Evolutionary conservation across 768 basidiomycete genomes (phyloP), one percentile per base, ranked within the genome.

Genomic region (Pisolithus sp.): DNA sequence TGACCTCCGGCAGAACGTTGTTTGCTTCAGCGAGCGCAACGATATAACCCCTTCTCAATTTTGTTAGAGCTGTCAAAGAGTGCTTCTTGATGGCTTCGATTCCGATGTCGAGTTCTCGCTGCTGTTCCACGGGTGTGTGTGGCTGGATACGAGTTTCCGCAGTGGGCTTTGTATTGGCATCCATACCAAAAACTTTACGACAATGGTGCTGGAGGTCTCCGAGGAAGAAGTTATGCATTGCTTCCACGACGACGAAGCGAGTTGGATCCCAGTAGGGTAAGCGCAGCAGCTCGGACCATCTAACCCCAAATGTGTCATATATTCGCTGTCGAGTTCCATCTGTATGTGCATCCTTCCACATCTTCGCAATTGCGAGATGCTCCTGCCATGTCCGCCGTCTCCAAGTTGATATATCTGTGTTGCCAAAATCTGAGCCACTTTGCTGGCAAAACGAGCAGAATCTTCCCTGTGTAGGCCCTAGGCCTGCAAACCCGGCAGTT

Each of bases 151-250:
- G 15, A 18, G 17, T n/a, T 30, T 42, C 30, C 1, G 30, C 30
- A 30, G 30, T 9, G 30, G 46, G 8, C 9, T 53, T 53, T 34
- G 5, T 17, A 21, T 15, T 23, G 6, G 28, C 36, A 48, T 58
- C 43, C 31, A 64, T 57, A 15, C 51, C 50, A 47, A 42, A 62
- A 12, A 70, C 47, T 3, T 58, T 53, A 58, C 45, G 1, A 57
- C 59, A 42, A 4, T 42, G 41, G 21, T 42, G 41, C 10, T 42
- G 18, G 12, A 42, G 21, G 21, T 42, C 21, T 12, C 53, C 21
- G 17, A 73, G 59, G 47, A 66, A 62, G 2, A 73, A 53, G n/a
- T 64, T 62, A 37, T 75, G 73, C 71, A 75, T 75, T 1, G 62
- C 50, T 39, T 76, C 71, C n/a, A 72, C 57, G 0, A 68, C 60